These are phyloP conservation scores for Zangia roseola DNA, from an alignment of 768 basidiomycete species.

Conservation along the genomic window DNA sequence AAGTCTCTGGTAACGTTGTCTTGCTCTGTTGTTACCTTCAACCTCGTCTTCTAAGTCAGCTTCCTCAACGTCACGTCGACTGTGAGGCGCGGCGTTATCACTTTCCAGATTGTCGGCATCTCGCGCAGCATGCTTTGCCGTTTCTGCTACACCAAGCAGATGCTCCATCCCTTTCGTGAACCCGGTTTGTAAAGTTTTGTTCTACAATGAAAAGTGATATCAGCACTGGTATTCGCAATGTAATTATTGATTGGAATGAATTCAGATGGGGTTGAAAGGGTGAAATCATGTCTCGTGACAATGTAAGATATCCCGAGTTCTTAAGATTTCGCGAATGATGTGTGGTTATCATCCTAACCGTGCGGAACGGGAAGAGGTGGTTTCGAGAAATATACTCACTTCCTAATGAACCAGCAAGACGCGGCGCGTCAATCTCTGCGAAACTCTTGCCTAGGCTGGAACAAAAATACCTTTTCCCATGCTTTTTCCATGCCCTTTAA, in stretches of 20 bases:
- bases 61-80: constrained; percentile 50
- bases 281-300: constrained; percentile 54
- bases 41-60: constrained; percentile 63
- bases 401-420: constrained; percentile 31
- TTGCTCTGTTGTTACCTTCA: constrained; percentile 53
- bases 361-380: neutral
- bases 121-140: constrained; percentile 14
- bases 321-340: constrained; percentile 71
- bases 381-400: constrained; percentile 31
- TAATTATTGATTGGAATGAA: constrained; percentile 7
- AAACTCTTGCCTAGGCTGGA: constrained; percentile 2
- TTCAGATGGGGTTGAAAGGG: constrained; percentile 75
- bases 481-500: constrained; percentile 74
- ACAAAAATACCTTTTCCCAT: constrained; percentile 65
- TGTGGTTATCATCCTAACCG: constrained; percentile 49
- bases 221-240: neutral
- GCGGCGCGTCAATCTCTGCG: constrained; percentile 5
- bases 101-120: constrained; percentile 8
- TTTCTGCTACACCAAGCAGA: constrained; percentile 56
- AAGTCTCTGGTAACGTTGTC: constrained; percentile 63
- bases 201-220: constrained; percentile 37
- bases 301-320: constrained; percentile 65
- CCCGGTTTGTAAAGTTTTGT: constrained; percentile 70
- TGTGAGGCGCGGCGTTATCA: neutral
- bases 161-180: constrained; percentile 82